A percentile compares a stretch with the other conserved stretches of the same genome.
Conservation (phyloP, 805 yeast species). For the Jamesozyma jinghongensis region DNA sequence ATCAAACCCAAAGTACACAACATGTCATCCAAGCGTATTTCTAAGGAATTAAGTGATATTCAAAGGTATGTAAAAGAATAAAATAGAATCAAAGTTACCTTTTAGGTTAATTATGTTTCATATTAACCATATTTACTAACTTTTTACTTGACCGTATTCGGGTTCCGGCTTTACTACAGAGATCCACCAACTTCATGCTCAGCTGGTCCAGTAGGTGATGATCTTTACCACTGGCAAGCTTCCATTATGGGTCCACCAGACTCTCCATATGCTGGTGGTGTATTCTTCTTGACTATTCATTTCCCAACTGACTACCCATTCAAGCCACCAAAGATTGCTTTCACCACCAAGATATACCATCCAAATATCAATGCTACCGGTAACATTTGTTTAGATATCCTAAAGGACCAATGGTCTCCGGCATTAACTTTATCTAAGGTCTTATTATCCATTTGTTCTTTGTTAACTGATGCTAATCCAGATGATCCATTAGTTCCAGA, state of each 20-base stretch:
- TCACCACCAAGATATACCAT: slow-evolving; percentile 92
- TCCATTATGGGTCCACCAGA: slow-evolving; percentile 98
- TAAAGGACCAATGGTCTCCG: slow-evolving; percentile 98
- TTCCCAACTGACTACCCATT: slow-evolving; percentile 98
- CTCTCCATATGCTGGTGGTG: slow-evolving; percentile 82
- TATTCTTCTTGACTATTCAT: slow-evolving; percentile 86
- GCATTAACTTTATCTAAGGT: slow-evolving; percentile 94
- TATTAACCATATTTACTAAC: too few species aligned
- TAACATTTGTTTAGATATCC: slow-evolving; percentile 87
- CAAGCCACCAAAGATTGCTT: slow-evolving; percentile 89
- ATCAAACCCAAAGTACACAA: not conserved
- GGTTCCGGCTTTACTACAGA: slow-evolving; percentile 43
- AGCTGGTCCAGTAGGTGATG: slow-evolving; percentile 97
- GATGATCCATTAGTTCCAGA: slow-evolving; percentile 98
- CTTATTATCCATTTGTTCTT: slow-evolving; percentile 85
- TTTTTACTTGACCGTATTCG: too few species aligned
- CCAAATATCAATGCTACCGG: slow-evolving; percentile 95
- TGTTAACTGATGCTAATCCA: slow-evolving; percentile 94
- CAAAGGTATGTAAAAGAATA: slow-evolving; percentile 1
- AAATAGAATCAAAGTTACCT: too few species aligned
- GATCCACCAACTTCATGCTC: slow-evolving; percentile 98
- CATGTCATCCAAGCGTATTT: slow-evolving; percentile 8
- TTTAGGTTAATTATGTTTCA: not conserved
- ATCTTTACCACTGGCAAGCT: slow-evolving; percentile 97
- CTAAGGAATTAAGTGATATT: slow-evolving; percentile 10